These are phyloP conservation scores for Colletotrichum karsti DNA, from an alignment of 2,329 filamentous ascomycete species.

Conservation along the genomic window DNA sequence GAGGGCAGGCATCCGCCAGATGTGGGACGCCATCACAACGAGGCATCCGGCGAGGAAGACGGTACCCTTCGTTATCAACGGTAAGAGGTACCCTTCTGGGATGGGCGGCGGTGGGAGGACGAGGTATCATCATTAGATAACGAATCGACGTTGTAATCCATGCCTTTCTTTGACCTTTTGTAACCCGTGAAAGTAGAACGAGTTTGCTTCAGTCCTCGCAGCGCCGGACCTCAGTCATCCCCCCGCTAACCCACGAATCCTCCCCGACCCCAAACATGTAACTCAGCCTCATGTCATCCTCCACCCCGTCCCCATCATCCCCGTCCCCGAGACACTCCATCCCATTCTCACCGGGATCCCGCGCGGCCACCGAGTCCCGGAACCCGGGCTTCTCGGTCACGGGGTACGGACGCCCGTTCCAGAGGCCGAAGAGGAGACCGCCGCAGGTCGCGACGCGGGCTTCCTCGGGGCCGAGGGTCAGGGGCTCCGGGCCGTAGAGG, in stretches of 20 bases:
- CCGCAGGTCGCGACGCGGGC: slow-evolving; percentile 9
- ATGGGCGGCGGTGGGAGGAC: slow-evolving; percentile 25
- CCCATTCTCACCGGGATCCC: neutral
- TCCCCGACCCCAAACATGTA: slow-evolving; percentile 11
- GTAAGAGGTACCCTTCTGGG: slow-evolving; percentile 31
- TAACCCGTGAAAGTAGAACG: neutral
- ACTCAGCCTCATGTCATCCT: neutral
- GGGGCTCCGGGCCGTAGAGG: neutral
- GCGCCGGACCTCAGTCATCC: neutral
- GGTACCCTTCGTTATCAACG: slow-evolving; percentile 44
- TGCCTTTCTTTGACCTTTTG: neutral
- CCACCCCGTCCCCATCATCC: neutral
- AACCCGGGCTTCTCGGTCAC: neutral
- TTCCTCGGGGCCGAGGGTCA: neutral
- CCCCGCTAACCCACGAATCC: slow-evolving; percentile 6
- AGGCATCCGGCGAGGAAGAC: slow-evolving; percentile 55
- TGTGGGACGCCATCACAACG: slow-evolving; percentile 79
- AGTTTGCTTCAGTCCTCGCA: neutral
- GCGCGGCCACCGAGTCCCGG: neutral
- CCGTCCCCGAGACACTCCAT: neutral
- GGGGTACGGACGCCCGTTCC: slow-evolving; percentile 3
- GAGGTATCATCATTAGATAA: slow-evolving; percentile 31
- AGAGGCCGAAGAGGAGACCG: slow-evolving; percentile 18
- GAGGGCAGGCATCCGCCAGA: slow-evolving; percentile 81
- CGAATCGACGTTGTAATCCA: slow-evolving; percentile 4